Percentiles rank a stretch among this genome's conserved stretches.
Evolutionary conservation across 306 rosid species (phyloP).

Genomic region (Prunus mume): DNA sequence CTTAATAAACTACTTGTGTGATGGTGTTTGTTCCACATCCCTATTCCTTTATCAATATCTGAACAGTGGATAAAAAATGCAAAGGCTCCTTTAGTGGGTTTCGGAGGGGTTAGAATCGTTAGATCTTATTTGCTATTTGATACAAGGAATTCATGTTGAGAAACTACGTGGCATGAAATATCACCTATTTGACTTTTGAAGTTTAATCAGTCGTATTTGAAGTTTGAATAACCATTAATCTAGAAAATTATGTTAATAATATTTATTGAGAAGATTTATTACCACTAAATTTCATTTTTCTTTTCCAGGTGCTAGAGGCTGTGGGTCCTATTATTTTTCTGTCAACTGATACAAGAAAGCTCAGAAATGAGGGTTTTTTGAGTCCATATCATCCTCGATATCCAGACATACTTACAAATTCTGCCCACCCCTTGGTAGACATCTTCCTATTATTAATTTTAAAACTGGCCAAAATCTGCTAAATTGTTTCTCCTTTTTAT

Average conservation of each 20-base stretch:
- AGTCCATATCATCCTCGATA: slow-evolving; percentile 99
- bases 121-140: no score
- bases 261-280: slow-evolving; percentile 1
- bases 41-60: background rate
- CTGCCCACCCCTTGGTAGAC: slow-evolving; percentile 96
- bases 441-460: slow-evolving; percentile 1
- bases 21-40: background rate
- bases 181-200: background rate
- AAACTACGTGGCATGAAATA: background rate
- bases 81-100: background rate
- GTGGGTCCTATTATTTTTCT: slow-evolving; percentile 94
- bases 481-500: background rate
- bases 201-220: no score
- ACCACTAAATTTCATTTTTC: slow-evolving; percentile 1
- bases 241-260: background rate
- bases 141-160: background rate
- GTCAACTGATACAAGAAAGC: slow-evolving; percentile 96
- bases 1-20: background rate
- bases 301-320: slow-evolving; percentile 86
- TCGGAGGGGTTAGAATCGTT: no score
- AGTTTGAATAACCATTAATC: background rate
- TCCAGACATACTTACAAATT: slow-evolving; percentile 97
- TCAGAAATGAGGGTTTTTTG: slow-evolving; percentile 93
- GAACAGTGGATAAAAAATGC: background rate
- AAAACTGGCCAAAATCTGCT: background rate